Evolutionary conservation across 2,329 filamentous ascomycete genomes (phyloP), one percentile per base, ranked within the genome.

Genomic region (Acrocalymma vagum): DNA sequence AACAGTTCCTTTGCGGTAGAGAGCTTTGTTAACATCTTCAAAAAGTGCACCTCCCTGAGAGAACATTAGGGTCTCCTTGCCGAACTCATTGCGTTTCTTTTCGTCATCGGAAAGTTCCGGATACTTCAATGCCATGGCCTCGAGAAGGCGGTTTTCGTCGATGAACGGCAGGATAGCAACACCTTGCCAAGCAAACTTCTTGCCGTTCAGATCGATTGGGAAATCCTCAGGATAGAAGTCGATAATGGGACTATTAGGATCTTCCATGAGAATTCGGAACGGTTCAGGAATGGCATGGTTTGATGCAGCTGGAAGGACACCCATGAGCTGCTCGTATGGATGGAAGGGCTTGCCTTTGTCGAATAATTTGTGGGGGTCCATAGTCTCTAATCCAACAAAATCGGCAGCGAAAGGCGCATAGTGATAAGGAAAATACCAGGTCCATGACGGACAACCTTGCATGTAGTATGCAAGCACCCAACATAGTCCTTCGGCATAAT

Each of bases 391-490:
- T 40, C 92, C 86, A 43, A 88, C 86, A 69, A 99, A 99, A 69
- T 99, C 94, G 36, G 91, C 88, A 3, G 94, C 94, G 66, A 99
- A 99, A 3, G 95, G 94, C 1, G 94, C 95, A 66, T 99, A 99
- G 67, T 99, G 94, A 63, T 97, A 95, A 1, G 94, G 94, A 64
- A 96, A 99, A 69, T 94, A 99, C 94, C 94, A 99, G 36, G 93
- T 95, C 94, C 95, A 99, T 0, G 91, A 96, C 15, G 94, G 91
- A 60, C 94, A 99, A 17, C 94, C 94, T 71, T 99, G 94, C 70
- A 96, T 96, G 69, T 99, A 99, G 72, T 99, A 99, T 23, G 92
- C 78, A 34, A 99, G 76, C 25, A 99, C 94, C 94, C 95, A 99
- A 15, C 88, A 88, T 8, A 99, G 80, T 23, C 94, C 94, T 75